Evolutionary conservation across 768 basidiomycete genomes (phyloP).

Genomic region (Podaxis carcinomalis): DNA sequence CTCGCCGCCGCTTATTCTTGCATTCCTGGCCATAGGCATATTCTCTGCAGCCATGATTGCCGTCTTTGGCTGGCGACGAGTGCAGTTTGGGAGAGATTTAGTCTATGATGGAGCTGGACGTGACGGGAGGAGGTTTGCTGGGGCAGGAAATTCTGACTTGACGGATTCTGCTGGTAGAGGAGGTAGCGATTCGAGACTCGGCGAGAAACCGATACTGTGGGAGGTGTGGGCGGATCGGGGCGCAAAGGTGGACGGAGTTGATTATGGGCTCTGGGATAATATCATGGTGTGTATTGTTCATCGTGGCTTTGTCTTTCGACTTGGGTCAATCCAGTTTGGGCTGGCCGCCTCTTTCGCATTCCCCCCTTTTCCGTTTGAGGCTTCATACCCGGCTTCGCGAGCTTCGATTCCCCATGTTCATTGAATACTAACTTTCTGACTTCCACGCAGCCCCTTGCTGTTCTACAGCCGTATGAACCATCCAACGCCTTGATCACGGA

Average conservation of each 20-base stretch:
- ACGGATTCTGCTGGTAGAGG: background rate
- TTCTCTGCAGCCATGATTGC: constrained; percentile 45
- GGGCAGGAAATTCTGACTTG: background rate
- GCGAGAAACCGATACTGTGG: constrained; percentile 40
- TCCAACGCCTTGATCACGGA: background rate
- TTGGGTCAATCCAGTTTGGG: background rate
- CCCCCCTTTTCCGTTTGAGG: background rate
- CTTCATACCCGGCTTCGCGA: background rate
- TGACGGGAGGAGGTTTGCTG: background rate
- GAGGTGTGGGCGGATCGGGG: constrained; percentile 32
- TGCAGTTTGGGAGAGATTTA: constrained; percentile 19
- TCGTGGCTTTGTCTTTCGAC: background rate
- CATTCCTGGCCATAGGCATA: constrained; percentile 55
- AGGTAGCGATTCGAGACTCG: constrained; percentile 8
- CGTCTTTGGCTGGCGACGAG: constrained; percentile 43
- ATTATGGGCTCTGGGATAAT: constrained; percentile 29
- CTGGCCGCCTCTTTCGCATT: background rate
- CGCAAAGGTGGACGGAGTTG: constrained; percentile 9
- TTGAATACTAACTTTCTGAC: background rate
- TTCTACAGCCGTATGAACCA: background rate
- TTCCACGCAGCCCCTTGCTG: background rate
- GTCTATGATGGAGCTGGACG: background rate
- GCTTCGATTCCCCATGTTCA: background rate
- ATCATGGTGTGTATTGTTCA: constrained; percentile 33
- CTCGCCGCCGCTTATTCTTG: constrained; percentile 55